Evolutionary conservation across 257 asterid species (phyloP).

Genomic region (Solanum tarijense): DNA sequence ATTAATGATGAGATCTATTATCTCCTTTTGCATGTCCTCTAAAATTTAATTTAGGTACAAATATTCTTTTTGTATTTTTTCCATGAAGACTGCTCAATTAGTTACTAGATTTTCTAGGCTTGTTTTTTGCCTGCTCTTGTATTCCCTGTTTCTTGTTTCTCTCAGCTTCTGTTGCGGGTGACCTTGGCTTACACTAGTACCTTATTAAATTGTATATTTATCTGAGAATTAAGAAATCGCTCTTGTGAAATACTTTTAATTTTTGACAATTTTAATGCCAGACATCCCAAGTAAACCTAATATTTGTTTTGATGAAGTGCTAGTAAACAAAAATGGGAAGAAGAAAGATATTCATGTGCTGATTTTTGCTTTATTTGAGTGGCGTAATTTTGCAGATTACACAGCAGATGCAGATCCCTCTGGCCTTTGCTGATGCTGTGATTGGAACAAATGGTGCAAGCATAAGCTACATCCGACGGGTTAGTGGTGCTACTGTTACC

Average conservation of each 20-base stretch:
- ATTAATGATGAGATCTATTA: neutral
- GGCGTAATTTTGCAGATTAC: constrained; percentile 40
- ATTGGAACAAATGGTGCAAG: constrained; percentile 87
- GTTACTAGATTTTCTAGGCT: neutral
- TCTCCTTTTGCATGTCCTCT: neutral
- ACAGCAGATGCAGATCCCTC: constrained; percentile 78
- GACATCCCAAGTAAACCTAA: neutral
- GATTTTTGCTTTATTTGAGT: neutral
- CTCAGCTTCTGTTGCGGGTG: neutral
- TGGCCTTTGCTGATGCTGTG: constrained; percentile 95
- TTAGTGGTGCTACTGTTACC: constrained; percentile 90
- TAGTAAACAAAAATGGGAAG: neutral
- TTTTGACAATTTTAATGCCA: neutral
- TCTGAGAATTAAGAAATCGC: neutral
- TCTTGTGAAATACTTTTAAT: neutral
- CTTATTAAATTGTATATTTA: neutral
- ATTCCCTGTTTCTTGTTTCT: neutral
- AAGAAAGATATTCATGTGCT: neutral
- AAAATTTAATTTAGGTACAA: neutral
- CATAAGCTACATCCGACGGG: constrained; percentile 87
- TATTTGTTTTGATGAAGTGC: neutral
- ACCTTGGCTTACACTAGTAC: neutral
- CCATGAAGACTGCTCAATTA: neutral
- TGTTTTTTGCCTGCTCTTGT: neutral
- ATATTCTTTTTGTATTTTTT: neutral